Percentiles rank a stretch among this genome's conserved stretches.
phyloP scores from a whole-genome alignment of 495 filamentous ascomycete genomes.

The Parachaetomium inaequale region DNA sequence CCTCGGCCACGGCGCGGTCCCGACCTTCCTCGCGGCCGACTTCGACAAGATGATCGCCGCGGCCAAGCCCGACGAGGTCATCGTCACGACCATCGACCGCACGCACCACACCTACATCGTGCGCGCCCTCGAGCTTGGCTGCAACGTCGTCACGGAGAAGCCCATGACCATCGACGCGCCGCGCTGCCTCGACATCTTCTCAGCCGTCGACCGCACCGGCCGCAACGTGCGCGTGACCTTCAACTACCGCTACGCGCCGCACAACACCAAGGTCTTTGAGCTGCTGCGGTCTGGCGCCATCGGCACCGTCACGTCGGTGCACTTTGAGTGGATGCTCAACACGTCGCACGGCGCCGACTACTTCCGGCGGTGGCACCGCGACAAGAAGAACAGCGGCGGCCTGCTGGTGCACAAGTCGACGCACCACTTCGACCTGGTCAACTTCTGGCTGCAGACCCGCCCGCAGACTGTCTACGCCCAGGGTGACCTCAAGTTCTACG shows the following conservation, averaged over 20 bases:
- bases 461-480: constrained; percentile 46
- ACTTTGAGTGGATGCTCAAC: constrained; percentile 60
- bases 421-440: constrained; percentile 51
- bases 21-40: constrained; percentile 48
- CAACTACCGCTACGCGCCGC: constrained; percentile 52
- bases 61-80: constrained; percentile 53
- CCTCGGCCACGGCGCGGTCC: constrained; percentile 40
- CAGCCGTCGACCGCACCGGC: constrained; percentile 38
- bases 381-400: constrained; percentile 55
- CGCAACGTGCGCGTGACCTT: constrained; percentile 45
- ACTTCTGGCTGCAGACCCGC: constrained; percentile 48
- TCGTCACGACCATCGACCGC: constrained; percentile 58
- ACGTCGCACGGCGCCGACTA: constrained; percentile 58
- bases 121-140: constrained; percentile 53
- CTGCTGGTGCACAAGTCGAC: constrained; percentile 51
- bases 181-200: constrained; percentile 49
- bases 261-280: constrained; percentile 50
- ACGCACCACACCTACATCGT: constrained; percentile 56
- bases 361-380: constrained; percentile 60
- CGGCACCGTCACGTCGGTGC: constrained; percentile 51
- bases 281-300: constrained; percentile 49
- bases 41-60: constrained; percentile 54
- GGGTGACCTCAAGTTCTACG: constrained; percentile 48
- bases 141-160: constrained; percentile 56
- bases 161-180: constrained; percentile 56